Evolutionary conservation across 495 filamentous ascomycete genomes (phyloP).

Genomic region (Aspergillus avenaceus): DNA sequence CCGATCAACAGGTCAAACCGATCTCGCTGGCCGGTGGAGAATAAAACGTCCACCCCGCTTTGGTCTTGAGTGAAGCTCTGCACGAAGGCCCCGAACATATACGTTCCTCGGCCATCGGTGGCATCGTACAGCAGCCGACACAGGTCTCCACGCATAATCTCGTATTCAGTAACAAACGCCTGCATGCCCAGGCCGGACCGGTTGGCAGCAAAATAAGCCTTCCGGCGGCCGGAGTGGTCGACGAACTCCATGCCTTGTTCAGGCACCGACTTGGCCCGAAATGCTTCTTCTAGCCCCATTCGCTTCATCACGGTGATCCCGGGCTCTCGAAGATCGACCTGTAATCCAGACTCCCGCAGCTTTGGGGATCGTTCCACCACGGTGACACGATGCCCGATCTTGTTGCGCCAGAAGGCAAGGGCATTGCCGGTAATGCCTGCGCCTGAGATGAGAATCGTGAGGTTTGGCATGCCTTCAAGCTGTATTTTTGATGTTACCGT

Average conservation of each 20-base stretch:
- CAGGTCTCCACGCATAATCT: slow-evolving; percentile 47
- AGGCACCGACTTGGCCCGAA: slow-evolving; percentile 16
- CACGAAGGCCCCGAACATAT: slow-evolving; percentile 28
- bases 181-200: slow-evolving; percentile 21
- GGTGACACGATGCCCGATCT: slow-evolving; percentile 28
- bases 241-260: slow-evolving; percentile 36
- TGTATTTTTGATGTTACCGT: too few relatives aligned
- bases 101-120: slow-evolving; percentile 19
- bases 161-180: slow-evolving; percentile 38
- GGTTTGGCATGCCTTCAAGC: too few relatives aligned
- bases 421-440: slow-evolving; percentile 34
- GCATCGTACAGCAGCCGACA: slow-evolving; percentile 29
- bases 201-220: slow-evolving; percentile 28
- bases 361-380: slow-evolving; percentile 34
- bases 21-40: slow-evolving; percentile 28
- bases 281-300: slow-evolving; percentile 33
- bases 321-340: slow-evolving; percentile 37
- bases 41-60: slow-evolving; percentile 26
- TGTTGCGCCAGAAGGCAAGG: slow-evolving; percentile 38
- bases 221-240: slow-evolving; percentile 16
- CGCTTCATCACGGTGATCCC: slow-evolving; percentile 31
- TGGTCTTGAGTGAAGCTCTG: slow-evolving; percentile 11
- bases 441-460: slow-evolving; percentile 47
- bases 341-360: slow-evolving; percentile 31
- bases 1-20: slow-evolving; percentile 47